phyloP scores from a whole-genome alignment of 495 filamentous ascomycete genomes.

The Penicillium ochrochloron region DNA sequence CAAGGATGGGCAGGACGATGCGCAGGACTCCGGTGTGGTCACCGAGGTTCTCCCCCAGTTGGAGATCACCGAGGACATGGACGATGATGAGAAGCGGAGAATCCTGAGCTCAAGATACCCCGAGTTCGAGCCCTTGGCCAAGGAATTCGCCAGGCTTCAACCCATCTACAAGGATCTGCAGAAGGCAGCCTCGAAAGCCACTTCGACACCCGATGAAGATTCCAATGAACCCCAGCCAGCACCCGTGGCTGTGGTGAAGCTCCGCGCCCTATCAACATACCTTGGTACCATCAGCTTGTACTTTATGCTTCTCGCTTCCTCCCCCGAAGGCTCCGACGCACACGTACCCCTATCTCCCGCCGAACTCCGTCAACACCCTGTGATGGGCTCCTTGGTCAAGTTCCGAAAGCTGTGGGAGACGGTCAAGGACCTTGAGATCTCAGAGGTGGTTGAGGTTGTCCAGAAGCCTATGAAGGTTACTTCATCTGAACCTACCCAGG shows the following conservation, averaged over 20 bases:
- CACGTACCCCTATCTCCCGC: slow-evolving; percentile 62
- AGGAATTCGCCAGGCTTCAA: slow-evolving; percentile 78
- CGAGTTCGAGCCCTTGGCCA: slow-evolving; percentile 83
- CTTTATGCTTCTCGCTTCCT: slow-evolving; percentile 83
- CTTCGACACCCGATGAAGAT: slow-evolving; percentile 44
- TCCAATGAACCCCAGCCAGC: slow-evolving; percentile 36
- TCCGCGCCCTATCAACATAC: slow-evolving; percentile 79
- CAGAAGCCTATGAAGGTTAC: slow-evolving; percentile 13
- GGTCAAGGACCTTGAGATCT: slow-evolving; percentile 60
- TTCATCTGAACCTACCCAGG: slow-evolving; percentile 21
- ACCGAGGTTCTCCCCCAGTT: slow-evolving; percentile 83
- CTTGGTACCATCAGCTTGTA: slow-evolving; percentile 88
- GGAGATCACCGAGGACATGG: slow-evolving; percentile 80
- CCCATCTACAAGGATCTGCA: slow-evolving; percentile 61
- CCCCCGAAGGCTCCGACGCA: slow-evolving; percentile 54
- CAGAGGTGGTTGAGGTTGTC: slow-evolving; percentile 27
- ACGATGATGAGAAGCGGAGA: slow-evolving; percentile 71
- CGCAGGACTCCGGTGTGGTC: slow-evolving; percentile 59
- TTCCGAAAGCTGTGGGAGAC: slow-evolving; percentile 80
- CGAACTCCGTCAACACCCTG: slow-evolving; percentile 80
- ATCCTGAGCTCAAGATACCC: slow-evolving; percentile 82
- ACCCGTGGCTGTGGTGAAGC: slow-evolving; percentile 67
- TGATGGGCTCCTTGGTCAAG: slow-evolving; percentile 83
- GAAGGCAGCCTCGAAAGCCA: slow-evolving; percentile 56
- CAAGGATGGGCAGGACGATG: slow-evolving; percentile 41